Conservation (phyloP, 805 yeast species). For the Nadsonia fulvescens region DNA sequence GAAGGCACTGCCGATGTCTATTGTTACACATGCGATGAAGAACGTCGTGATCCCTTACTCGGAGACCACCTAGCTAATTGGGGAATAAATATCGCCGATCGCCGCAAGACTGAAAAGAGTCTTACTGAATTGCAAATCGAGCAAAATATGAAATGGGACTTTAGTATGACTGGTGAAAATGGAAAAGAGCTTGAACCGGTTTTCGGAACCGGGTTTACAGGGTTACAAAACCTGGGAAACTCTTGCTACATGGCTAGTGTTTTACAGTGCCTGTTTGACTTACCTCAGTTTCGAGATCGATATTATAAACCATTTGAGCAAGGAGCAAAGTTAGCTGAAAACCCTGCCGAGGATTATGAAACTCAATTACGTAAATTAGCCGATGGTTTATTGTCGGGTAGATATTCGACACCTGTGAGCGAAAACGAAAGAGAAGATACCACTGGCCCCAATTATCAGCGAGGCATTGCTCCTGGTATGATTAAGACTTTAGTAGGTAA, state of each 20-base stretch:
- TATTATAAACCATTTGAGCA: constrained; percentile 9
- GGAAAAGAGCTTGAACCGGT: constrained; percentile 51
- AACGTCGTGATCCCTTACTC: constrained; percentile 53
- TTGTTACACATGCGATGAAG: constrained; percentile 82
- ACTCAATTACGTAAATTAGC: constrained; percentile 65
- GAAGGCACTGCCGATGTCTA: constrained; percentile 64
- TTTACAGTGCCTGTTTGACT: constrained; percentile 46
- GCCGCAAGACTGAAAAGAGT: constrained; percentile 67
- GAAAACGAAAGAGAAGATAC: constrained; percentile 13
- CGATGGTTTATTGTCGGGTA: constrained; percentile 61
- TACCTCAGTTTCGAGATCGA: constrained; percentile 17
- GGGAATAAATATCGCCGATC: constrained; percentile 44
- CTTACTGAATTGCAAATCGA: constrained; percentile 81
- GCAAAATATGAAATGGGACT: constrained; percentile 88
- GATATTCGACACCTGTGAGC: constrained; percentile 40
- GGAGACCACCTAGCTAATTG: constrained; percentile 30
- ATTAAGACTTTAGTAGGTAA: constrained; percentile 65
- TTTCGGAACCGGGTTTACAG: constrained; percentile 64
- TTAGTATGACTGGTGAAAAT: constrained; percentile 52
- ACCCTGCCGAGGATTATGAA: constrained; percentile 46
- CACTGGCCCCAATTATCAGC: constrained; percentile 42
- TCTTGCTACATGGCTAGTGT: constrained; percentile 81
- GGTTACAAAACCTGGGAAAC: constrained; percentile 79
- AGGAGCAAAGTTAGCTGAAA: constrained; percentile 21
- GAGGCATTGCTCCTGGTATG: constrained; percentile 59